These are phyloP conservation scores for Boletus sp. DNA, from an alignment of 1,284 basidiomycete genomes.

Conservation along the genomic window DNA sequence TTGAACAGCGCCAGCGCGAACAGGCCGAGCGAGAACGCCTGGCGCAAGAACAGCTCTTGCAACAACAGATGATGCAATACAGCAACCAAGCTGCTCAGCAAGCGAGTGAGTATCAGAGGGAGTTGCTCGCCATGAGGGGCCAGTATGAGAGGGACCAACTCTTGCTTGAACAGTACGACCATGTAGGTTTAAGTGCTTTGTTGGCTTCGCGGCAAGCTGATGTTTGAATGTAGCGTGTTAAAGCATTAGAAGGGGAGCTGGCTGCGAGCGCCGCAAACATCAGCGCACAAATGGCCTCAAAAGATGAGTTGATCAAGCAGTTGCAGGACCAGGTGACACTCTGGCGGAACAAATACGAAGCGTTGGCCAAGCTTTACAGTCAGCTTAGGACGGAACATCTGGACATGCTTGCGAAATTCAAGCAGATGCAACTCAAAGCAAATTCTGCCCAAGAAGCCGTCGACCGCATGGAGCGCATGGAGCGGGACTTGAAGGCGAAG, in stretches of 20 bases:
- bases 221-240: constrained; percentile 68
- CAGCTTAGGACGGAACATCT: constrained; percentile 96
- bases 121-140: constrained; percentile 89
- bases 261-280: constrained; percentile 77
- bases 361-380: constrained; percentile 97
- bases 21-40: constrained; percentile 87
- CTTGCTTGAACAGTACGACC: constrained; percentile 96
- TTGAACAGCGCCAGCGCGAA: constrained; percentile 85
- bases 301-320: constrained; percentile 94
- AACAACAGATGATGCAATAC: constrained; percentile 75
- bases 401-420: constrained; percentile 96
- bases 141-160: constrained; percentile 99
- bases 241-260: constrained; percentile 93
- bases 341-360: constrained; percentile 99
- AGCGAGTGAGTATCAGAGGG: constrained; percentile 80
- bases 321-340: constrained; percentile 95
- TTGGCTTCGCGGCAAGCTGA: constrained; percentile 8
- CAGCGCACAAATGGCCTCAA: constrained; percentile 83
- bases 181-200: constrained; percentile 45
- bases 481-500: constrained; percentile 96
- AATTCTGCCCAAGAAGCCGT: constrained; percentile 99
- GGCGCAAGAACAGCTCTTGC: constrained; percentile 84
- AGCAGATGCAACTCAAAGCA: constrained; percentile 96
- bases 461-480: constrained; percentile 99
- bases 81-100: constrained; percentile 68